Evolutionary conservation across 805 yeast species (phyloP), one percentile per base, ranked within the genome.

Genomic region (Candida germanica): DNA sequence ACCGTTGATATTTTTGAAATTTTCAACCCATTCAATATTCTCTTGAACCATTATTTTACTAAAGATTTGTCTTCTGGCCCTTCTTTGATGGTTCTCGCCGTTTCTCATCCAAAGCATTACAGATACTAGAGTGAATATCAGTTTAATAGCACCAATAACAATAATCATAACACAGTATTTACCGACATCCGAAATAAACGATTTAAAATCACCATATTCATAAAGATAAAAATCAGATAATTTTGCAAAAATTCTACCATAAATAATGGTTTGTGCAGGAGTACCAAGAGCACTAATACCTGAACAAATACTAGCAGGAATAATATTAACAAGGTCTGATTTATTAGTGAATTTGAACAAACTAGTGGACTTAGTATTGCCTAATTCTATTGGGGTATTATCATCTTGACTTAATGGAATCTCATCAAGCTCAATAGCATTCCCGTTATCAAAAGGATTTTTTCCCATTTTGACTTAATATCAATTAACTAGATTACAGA

Each of bases 51-150:
- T 42, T 18, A 83, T 58, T 1, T 72, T 61, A 1, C 47, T 33
- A 32, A 74, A 71, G 3, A 87, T 41, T 3, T 42, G 33, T 2
- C 43, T 33, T 39, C 96, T 65, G 0, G 82, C 78, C 31, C 81
- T 61, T 7, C 62, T 46, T 31, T 79, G 86, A 44, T 83, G 87
- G 9, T 64, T 59, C 55, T 86, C 95, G 6, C 95, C 96, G 29
- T 83, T 62, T 6, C 60, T 48, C 72, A 80, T 73, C 85, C 94
- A 88, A 0, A 66, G 48, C 1, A 71, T 51, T 6, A 83, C 68
- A 3, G 82, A 77, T 0, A 69, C 28, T 81, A 87, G 80, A 2
- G 59, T 53, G 26, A 58, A 47, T 1, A 63, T 5, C 55, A 59
- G 48, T 21, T 62, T 58, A 3, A 42, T 50, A 3, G 49, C 51